Percentiles rank a stretch among this genome's conserved stretches.
These are phyloP conservation scores for Herpetomonas samuelpessoai DNA, from an alignment of 208 protist species.

Conservation along the genomic window DNA sequence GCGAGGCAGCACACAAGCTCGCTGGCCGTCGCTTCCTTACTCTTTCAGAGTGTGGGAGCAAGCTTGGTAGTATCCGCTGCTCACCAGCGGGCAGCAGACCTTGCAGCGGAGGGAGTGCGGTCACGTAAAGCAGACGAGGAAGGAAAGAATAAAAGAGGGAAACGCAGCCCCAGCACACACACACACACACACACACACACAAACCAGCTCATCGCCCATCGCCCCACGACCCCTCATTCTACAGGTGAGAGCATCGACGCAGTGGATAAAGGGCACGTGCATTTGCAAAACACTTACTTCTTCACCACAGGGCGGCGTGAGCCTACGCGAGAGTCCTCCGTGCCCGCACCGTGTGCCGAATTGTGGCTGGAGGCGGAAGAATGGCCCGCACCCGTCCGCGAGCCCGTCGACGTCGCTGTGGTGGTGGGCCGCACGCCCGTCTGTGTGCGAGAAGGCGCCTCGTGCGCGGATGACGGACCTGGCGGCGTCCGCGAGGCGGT, in stretches of 20 bases:
- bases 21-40: no score
- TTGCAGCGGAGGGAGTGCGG: neutral
- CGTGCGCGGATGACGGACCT: neutral
- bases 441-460: neutral
- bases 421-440: neutral
- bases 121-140: neutral
- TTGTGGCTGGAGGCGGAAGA: neutral
- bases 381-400: neutral
- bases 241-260: no score
- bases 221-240: no score
- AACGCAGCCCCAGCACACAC: no score
- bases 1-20: no score
- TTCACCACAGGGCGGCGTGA: neutral
- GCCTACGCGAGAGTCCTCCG: neutral
- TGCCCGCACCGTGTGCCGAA: slow-evolving; percentile 6
- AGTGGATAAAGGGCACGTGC: neutral
- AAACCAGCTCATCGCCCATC: no score
- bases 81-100: no score
- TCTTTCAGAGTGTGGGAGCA: no score
- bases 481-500: slow-evolving; percentile 10
- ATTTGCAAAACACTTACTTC: neutral
- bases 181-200: no score
- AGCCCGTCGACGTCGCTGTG: neutral
- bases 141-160: neutral
- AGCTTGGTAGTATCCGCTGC: no score